A percentile compares a stretch with the other conserved stretches of the same genome.
Evolutionary conservation across 352 stramenopile species (phyloP).

Genomic region (Phytophthora constricta): DNA sequence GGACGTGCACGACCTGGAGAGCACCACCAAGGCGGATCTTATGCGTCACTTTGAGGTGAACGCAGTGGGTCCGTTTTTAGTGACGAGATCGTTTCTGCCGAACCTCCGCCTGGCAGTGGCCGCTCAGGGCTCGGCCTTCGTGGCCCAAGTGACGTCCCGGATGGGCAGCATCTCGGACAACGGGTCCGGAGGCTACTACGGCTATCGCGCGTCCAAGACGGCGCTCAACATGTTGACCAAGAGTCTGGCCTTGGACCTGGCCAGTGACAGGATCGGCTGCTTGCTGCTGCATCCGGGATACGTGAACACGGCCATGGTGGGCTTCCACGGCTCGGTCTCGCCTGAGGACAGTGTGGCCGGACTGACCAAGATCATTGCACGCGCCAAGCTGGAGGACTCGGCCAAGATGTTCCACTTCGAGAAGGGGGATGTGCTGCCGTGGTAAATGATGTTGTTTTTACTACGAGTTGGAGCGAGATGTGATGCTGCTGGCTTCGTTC

Average conservation of each 20-base stretch:
- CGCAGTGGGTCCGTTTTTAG: slow-evolving; percentile 59
- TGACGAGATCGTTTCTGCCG: slow-evolving; percentile 57
- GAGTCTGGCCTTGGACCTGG: slow-evolving; percentile 55
- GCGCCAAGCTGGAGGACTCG: slow-evolving; percentile 46
- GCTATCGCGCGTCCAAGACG: slow-evolving; percentile 79
- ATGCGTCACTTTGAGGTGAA: slow-evolving; percentile 75
- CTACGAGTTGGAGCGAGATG: not conserved
- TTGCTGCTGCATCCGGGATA: slow-evolving; percentile 68
- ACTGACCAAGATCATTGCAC: slow-evolving; percentile 46
- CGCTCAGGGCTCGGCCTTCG: slow-evolving; percentile 40
- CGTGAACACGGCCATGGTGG: slow-evolving; percentile 66
- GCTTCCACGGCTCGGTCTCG: slow-evolving; percentile 40
- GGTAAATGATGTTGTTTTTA: no score
- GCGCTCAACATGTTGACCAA: slow-evolving; percentile 82
- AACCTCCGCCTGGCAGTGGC: slow-evolving; percentile 51
- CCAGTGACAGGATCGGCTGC: slow-evolving; percentile 56
- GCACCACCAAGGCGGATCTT: slow-evolving; percentile 53
- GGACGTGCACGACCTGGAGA: slow-evolving; percentile 37
- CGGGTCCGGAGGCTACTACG: slow-evolving; percentile 50
- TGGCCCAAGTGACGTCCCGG: slow-evolving; percentile 57
- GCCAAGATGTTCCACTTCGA: slow-evolving; percentile 57
- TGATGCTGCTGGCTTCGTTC: no score
- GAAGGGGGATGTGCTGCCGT: slow-evolving; percentile 49
- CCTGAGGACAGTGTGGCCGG: slow-evolving; percentile 47
- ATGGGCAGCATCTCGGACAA: slow-evolving; percentile 52